Base-by-base conservation (phyloP, 768 basidiomycete species). In the Mycena leptocephala region DNA sequence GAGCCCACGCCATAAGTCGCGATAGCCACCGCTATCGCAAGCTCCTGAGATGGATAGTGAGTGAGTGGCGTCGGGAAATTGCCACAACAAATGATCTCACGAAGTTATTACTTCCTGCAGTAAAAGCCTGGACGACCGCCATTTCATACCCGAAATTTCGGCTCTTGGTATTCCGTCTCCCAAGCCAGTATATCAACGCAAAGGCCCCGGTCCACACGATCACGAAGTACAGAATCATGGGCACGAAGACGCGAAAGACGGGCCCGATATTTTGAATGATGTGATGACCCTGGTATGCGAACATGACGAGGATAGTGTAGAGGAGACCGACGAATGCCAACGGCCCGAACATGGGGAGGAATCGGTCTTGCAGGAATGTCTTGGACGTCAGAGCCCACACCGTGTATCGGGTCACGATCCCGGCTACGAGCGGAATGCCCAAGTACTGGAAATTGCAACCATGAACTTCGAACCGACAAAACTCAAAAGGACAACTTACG, bases 11-110 rank as follows among this genome's bases (percentile, higher is more conserved):
- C 95, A 83, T 93, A 97, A 0, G 93, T 91, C 0, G 94, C 93
- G 51, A 96, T 93, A 4, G 93, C 89, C 0, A 96, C 93, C 0
- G 96, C 95, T 67, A 97, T 97, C 0, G 96, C 95, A 0, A 96
- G 88, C 85, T 96, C 95, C 90, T 94, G 80, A 26, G 35, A 53
- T 30, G 7, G 1, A 35, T 28, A 66, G 53, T 53, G 10, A 65
- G 24, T 28, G 22, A 26, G 22, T 59, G 33, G 14, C 30, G 14
- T 3, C 41, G 43, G 63, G 28, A 56, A 18, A 37, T 16, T 22
- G 16, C 8, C 3, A 28, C 37, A 35, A 30, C 28, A 28, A 24
- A 35, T 85, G 55, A 7, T 16, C 90, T 80, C 59, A 94, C 93
- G 75, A 94, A 94, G 79, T 95, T 96, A 80, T 95, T 96, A 70